Percentiles rank a stretch among this genome's conserved stretches.
Conservation (phyloP, 1,284 basidiomycete genomes). For the Trametes pubescens region DNA sequence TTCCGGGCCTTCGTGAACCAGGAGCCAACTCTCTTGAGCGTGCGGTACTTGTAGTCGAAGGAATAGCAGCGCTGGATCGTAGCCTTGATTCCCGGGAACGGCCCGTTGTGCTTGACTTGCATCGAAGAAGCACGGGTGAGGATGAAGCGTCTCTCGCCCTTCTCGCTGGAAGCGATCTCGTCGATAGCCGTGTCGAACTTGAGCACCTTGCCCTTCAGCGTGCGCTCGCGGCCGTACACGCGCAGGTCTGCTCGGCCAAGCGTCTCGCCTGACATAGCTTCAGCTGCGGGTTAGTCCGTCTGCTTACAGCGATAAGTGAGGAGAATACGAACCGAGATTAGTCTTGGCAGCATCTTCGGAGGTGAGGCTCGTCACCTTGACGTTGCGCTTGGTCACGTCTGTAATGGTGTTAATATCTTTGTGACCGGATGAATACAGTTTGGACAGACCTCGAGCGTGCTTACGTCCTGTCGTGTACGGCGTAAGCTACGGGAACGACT, state of each 20-base stretch:
- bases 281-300: neutral
- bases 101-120: neutral
- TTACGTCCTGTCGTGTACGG: neutral
- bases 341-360: constrained; percentile 1
- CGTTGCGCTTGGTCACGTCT: neutral
- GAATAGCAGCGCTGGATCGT: constrained; percentile 5
- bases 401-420: neutral
- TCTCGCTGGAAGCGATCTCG: neutral
- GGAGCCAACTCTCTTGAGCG: constrained; percentile 1
- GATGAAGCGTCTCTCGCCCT: neutral
- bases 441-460: neutral
- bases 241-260: neutral
- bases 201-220: constrained; percentile 5
- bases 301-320: neutral
- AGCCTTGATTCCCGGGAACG: neutral
- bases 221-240: neutral
- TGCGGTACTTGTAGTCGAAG: constrained; percentile 1
- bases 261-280: no score
- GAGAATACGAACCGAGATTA: neutral
- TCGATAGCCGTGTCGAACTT: constrained; percentile 16
- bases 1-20: neutral
- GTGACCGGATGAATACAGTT: neutral
- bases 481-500: neutral
- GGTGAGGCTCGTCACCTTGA: constrained; percentile 1
- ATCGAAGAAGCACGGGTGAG: neutral